Conservation (phyloP, 345 rosid species). For the Firmiana major region DNA sequence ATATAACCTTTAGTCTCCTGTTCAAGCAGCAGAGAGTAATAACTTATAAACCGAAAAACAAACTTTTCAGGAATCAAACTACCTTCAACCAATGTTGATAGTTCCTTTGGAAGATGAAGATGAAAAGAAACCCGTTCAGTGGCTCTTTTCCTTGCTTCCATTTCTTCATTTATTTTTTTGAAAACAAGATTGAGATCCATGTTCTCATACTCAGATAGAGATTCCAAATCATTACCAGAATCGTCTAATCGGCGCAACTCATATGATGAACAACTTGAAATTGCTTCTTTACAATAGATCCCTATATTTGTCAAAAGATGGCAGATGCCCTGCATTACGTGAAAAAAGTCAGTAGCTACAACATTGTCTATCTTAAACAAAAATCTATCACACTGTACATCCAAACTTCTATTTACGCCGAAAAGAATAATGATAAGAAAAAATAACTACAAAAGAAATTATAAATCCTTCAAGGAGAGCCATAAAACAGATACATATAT, state of each 20-base stretch:
- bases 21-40: not conserved
- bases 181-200: constrained; percentile 78
- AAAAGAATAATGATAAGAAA: not conserved
- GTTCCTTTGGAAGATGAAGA: constrained; percentile 65
- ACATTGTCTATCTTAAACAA: not conserved
- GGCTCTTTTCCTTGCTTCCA: constrained; percentile 62
- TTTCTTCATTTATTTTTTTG: constrained; percentile 65
- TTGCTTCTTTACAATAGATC: constrained; percentile 65
- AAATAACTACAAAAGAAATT: not conserved
- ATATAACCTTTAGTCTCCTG: not conserved
- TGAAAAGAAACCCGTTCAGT: constrained; percentile 69
- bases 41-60: constrained; percentile 8
- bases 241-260: constrained; percentile 47
- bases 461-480: not conserved
- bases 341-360: constrained; percentile 9
- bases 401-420: constrained; percentile 9
- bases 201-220: constrained; percentile 61
- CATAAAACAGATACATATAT: not conserved
- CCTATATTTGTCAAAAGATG: constrained; percentile 78
- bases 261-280: constrained; percentile 48
- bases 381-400: not conserved
- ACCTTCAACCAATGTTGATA: constrained; percentile 78
- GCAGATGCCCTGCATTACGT: constrained; percentile 67
- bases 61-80: constrained; percentile 18
- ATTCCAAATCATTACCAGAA: constrained; percentile 48